Percentiles rank a stretch among this genome's conserved stretches.
Evolutionary conservation across 805 yeast genomes (phyloP).

Genomic region (Cyberlindnera maclurae): DNA sequence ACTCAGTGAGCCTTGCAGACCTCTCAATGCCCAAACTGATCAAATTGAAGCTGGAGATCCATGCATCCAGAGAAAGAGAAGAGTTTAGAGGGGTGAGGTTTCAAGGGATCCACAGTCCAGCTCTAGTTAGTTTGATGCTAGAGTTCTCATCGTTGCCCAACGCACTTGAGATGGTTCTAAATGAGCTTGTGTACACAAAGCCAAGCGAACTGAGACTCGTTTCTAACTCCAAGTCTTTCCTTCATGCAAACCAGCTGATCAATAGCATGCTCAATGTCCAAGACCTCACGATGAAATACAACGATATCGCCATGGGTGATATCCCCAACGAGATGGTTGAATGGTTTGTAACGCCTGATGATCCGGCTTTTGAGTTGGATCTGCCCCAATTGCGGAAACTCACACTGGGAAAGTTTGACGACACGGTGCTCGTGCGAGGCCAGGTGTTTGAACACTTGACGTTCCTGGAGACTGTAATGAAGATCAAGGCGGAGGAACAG

Average conservation of each 20-base stretch:
- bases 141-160: slow-evolving; percentile 9
- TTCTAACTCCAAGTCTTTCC: slow-evolving; percentile 10
- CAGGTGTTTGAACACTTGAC: slow-evolving; percentile 7
- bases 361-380: slow-evolving; percentile 1
- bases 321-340: background rate
- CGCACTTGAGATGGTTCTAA: slow-evolving; percentile 5
- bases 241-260: slow-evolving; percentile 6
- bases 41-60: slow-evolving; percentile 8
- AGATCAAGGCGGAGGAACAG: slow-evolving; percentile 7
- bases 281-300: slow-evolving; percentile 4
- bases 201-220: no score
- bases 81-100: background rate
- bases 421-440: slow-evolving; percentile 2
- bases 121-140: slow-evolving; percentile 2
- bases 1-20: slow-evolving; percentile 12
- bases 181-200: background rate
- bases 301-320: slow-evolving; percentile 6
- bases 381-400: slow-evolving; percentile 4
- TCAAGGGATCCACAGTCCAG: slow-evolving; percentile 2
- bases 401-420: slow-evolving; percentile 8
- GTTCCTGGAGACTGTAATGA: slow-evolving; percentile 1
- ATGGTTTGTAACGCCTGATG: no score
- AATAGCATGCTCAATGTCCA: background rate
- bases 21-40: slow-evolving; percentile 9
- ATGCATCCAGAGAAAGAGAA: slow-evolving; percentile 16